These are phyloP conservation scores for Juglanconis juglandina DNA, from an alignment of 2,329 filamentous ascomycete genomes.

Conservation along the genomic window DNA sequence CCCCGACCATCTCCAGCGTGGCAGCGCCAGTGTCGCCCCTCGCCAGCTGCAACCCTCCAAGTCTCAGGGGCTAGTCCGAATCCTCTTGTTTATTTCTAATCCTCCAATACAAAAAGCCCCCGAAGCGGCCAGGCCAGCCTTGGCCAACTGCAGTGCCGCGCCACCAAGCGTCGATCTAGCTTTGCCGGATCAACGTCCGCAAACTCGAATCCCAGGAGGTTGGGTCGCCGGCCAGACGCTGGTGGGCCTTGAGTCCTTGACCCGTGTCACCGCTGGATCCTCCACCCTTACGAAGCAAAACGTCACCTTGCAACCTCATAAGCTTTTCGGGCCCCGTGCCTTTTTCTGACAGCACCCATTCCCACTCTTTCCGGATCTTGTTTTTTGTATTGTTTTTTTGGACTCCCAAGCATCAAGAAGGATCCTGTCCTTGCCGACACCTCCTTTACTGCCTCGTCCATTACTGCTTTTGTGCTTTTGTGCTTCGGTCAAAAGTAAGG, in stretches of 20 bases:
- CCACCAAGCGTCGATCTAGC: not conserved
- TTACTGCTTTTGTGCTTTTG: not conserved
- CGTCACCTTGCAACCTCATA: not conserved
- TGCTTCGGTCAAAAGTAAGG: not conserved
- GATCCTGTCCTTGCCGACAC: too few relatives aligned
- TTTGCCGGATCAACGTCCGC: not conserved
- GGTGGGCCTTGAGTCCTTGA: not conserved
- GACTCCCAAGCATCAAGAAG: not conserved
- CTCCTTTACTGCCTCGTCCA: too few relatives aligned
- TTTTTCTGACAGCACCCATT: not conserved
- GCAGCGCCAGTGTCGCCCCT: too few relatives aligned
- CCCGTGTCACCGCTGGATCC: not conserved
- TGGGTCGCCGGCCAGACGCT: not conserved
- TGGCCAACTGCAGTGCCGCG: not conserved
- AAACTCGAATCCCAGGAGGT: not conserved
- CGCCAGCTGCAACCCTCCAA: too few relatives aligned
- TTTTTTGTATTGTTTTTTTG: not conserved
- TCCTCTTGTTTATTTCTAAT: too few relatives aligned
- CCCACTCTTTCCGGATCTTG: not conserved
- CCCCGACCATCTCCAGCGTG: too few relatives aligned
- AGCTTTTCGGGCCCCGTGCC: not conserved
- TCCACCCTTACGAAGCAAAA: not conserved
- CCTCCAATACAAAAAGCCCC: too few relatives aligned
- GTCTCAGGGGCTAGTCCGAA: too few relatives aligned
- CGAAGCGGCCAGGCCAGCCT: too few relatives aligned